Base-by-base conservation (phyloP, 2,329 filamentous ascomycete genomes). In the Microsporum ferrugineum region DNA sequence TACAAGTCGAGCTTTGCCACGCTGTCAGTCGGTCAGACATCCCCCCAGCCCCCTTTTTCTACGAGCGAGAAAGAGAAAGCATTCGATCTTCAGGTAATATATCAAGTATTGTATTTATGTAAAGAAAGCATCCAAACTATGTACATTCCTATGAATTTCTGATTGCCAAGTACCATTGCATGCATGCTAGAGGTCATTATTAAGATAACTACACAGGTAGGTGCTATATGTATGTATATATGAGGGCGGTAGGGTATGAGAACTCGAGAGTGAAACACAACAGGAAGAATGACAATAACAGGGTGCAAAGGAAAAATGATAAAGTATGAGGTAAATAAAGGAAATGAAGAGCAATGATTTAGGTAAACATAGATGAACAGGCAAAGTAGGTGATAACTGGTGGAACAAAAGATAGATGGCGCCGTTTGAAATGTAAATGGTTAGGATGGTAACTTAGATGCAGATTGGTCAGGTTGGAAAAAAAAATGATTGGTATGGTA, bases 101-200 rank as follows among this genome's bases (percentile, higher is more conserved):
- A 36, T 23, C 23, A 49, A 34, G 49, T 53, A n/a, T 17, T 27
- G n/a, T 34, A 55, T 34, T 49, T 49, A 12, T 55, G 31, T 55
- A 55, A 55, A 55, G 27, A 27, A 34, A 55, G 49, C 29, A 55
- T 55, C 49, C 31, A 31, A 36, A 55, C 31, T 55, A 55, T 55
- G 49, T 55, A 55, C 49, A 55, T 55, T 55, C 31, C 49, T 55
- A 38, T 55, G 33, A 17, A n/a, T 17, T 55, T 55, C 49, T 55
- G 49, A 38, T 55, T 55, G 49, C 49, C 49, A 55, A 55, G 49
- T 55, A 55, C 49, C 49, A 38, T 55, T 55, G 49, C 49, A 55
- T 55, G 31, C 49, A 55, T 55, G 49, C 49, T 55, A 55, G 49
- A 55, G 49, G 49, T 55, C 49, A 38, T 55, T 55, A 55, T 55